Conservation (phyloP, 768 basidiomycete genomes). For the Chlorophyllum brunneum region DNA sequence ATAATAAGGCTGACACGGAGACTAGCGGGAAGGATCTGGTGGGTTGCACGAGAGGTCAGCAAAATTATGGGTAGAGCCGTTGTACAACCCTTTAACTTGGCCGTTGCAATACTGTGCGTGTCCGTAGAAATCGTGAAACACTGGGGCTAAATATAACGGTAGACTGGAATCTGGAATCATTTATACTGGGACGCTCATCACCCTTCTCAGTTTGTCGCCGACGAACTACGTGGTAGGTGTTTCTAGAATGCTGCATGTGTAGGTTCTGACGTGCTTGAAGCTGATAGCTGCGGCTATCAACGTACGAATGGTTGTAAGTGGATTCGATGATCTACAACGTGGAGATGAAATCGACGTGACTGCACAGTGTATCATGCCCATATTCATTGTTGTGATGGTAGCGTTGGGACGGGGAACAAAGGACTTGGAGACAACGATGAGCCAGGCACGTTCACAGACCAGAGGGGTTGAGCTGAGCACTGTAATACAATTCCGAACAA, state of each 20-base stretch:
- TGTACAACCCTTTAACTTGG: conserved; percentile 21
- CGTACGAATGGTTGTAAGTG: conserved; percentile 20
- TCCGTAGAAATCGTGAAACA: background rate
- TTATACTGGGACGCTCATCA: conserved; percentile 17
- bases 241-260: background rate
- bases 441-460: conserved; percentile 11
- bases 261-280: conserved; percentile 11
- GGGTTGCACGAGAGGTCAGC: conserved; percentile 25
- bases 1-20: background rate
- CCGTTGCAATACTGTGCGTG: conserved; percentile 25
- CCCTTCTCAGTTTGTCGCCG: conserved; percentile 15
- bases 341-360: background rate
- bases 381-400: conserved; percentile 23
- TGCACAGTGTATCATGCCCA: conserved; percentile 22
- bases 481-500: conserved; percentile 4
- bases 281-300: conserved; percentile 18
- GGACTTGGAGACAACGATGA: conserved; percentile 18
- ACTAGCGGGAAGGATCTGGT: conserved; percentile 27
- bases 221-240: conserved; percentile 20
- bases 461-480: conserved; percentile 2
- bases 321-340: background rate
- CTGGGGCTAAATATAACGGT: background rate
- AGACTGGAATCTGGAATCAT: conserved; percentile 23
- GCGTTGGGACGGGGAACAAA: conserved; percentile 18
- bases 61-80: conserved; percentile 19